Conservation (phyloP, 2,329 filamentous ascomycete species). For the Xylaria sp. region DNA sequence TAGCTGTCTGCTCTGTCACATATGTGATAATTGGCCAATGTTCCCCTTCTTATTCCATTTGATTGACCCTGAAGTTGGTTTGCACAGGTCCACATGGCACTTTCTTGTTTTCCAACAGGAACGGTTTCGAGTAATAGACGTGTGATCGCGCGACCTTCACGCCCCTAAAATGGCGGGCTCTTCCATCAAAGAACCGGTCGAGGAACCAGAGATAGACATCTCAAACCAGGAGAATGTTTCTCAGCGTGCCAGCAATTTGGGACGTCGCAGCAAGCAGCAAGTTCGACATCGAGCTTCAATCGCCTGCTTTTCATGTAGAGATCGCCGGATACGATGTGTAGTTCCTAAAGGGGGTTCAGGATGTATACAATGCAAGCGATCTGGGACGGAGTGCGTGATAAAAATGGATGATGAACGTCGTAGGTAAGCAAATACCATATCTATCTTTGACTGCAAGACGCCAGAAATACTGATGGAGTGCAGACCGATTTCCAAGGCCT, state of each 20-base stretch:
- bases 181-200: constrained; percentile 20
- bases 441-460: neutral
- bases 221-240: constrained; percentile 39
- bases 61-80: constrained; percentile 28
- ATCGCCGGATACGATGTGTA: constrained; percentile 40
- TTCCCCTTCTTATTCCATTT: constrained; percentile 21
- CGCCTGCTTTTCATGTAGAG: constrained; percentile 39
- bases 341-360: constrained; percentile 36
- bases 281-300: constrained; percentile 38
- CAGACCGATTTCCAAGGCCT: constrained; percentile 39
- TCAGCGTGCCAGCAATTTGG: constrained; percentile 22
- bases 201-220: constrained; percentile 35
- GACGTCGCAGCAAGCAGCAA: constrained; percentile 34
- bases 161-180: constrained; percentile 27
- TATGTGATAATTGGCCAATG: constrained; percentile 27
- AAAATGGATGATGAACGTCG: constrained; percentile 41
- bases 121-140: constrained; percentile 24
- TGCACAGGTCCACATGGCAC: constrained; percentile 27
- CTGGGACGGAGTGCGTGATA: constrained; percentile 39
- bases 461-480: constrained; percentile 13
- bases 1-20: constrained; percentile 13
- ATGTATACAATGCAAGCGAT: constrained; percentile 38
- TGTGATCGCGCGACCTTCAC: constrained; percentile 13
- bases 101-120: constrained; percentile 14
- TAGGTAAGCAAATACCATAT: constrained; percentile 28